Evolutionary conservation across 208 protist genomes (phyloP).

Genomic region (Trypanosoma avium): DNA sequence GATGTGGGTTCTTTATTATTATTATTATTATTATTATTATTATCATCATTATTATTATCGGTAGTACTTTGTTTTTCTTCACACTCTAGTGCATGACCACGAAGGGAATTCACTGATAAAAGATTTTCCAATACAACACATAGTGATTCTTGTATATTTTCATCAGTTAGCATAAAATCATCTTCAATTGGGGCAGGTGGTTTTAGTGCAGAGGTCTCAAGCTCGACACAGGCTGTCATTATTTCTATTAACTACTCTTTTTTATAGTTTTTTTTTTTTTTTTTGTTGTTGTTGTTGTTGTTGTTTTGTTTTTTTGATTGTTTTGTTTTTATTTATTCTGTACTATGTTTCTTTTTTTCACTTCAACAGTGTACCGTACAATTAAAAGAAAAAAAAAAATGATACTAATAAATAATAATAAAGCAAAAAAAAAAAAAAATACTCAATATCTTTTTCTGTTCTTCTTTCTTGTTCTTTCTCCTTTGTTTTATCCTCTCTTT

Average conservation of each 20-base stretch:
- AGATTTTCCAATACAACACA: background rate
- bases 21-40: background rate
- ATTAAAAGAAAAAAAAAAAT: no score
- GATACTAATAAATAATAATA: no score
- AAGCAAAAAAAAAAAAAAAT: background rate
- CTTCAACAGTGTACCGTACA: no score
- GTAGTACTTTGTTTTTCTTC: no score
- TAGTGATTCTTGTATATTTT: background rate
- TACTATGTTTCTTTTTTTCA: background rate
- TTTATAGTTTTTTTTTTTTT: background rate
- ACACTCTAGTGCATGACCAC: slow-evolving; percentile 4
- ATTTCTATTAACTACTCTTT: background rate
- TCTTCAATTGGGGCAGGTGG: background rate
- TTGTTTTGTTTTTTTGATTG: background rate
- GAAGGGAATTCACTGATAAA: background rate
- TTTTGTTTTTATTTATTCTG: background rate
- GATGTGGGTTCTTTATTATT: background rate
- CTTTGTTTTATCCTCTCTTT: background rate
- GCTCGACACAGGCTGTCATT: background rate
- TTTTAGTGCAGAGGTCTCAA: background rate
- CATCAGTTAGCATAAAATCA: background rate
- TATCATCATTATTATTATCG: background rate
- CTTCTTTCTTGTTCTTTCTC: background rate
- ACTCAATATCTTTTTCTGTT: background rate
- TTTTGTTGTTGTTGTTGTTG: background rate